These are phyloP conservation scores for Alisma plantagoaquatica DNA, from an alignment of 106 monocot species.

Conservation along the genomic window DNA sequence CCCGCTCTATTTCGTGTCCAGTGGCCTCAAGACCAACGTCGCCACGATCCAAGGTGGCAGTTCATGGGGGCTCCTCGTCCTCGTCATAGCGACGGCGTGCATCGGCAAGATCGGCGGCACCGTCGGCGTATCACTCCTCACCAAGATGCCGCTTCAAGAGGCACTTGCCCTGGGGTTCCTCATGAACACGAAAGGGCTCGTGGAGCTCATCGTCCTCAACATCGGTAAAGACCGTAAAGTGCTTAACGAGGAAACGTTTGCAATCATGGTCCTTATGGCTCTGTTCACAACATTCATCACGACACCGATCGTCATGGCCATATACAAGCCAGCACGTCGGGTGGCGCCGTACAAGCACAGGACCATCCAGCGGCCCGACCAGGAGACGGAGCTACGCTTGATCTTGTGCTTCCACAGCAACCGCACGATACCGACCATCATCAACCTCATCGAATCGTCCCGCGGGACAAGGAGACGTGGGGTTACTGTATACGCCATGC, in stretches of 20 bases:
- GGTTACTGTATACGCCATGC: conserved; percentile 26
- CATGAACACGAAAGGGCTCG: conserved; percentile 31
- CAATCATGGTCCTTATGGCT: conserved; percentile 22
- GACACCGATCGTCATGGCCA: conserved; percentile 23
- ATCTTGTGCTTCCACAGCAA: conserved; percentile 21
- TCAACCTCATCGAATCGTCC: conserved; percentile 26
- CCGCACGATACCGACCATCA: conserved; percentile 18
- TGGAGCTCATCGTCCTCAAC: conserved; percentile 33
- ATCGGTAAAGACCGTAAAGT: conserved; percentile 26
- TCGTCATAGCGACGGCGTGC: conserved; percentile 17
- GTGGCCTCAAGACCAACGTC: conserved; percentile 24
- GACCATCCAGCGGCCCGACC: conserved; percentile 6
- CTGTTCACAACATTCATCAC: conserved; percentile 28
- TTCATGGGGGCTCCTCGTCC: conserved; percentile 21
- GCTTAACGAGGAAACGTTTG: conserved; percentile 23
- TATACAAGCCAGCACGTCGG: conserved; percentile 18
- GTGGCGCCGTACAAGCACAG: conserved; percentile 20
- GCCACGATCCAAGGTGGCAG: conserved; percentile 10
- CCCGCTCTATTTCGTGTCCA: conserved; percentile 33
- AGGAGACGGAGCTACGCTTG: conserved; percentile 11
- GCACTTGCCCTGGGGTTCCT: conserved; percentile 22
- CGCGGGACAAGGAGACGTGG: conserved; percentile 18
- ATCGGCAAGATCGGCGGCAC: conserved; percentile 20
- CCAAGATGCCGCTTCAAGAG: conserved; percentile 9
- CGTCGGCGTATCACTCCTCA: not conserved